phyloP scores from a whole-genome alignment of 306 rosid genomes.

The Rosa multiflora region DNA sequence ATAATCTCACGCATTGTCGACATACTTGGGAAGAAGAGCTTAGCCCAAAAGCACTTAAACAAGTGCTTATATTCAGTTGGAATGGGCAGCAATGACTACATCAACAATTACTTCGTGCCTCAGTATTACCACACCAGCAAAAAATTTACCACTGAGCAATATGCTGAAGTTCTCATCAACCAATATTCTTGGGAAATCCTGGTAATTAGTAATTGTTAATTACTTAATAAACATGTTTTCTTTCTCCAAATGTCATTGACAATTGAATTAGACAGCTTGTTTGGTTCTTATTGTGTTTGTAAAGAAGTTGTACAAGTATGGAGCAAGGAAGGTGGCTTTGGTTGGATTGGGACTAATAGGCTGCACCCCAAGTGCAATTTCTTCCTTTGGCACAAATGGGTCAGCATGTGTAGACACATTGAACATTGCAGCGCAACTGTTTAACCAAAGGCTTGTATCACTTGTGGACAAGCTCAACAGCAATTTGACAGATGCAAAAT shows the following conservation, averaged over 20 bases:
- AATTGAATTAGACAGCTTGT: not conserved
- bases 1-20: slow-evolving; percentile 24
- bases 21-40: slow-evolving; percentile 13
- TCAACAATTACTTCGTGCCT: slow-evolving; percentile 29
- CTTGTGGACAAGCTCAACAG: slow-evolving; percentile 38
- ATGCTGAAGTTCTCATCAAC: slow-evolving; percentile 13
- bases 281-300: not conserved
- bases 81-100: slow-evolving; percentile 32
- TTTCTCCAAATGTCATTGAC: not conserved
- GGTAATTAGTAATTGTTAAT: not conserved
- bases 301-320: slow-evolving; percentile 8
- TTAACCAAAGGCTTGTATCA: slow-evolving; percentile 39
- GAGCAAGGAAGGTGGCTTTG: slow-evolving; percentile 20
- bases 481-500: slow-evolving; percentile 32
- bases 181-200: slow-evolving; percentile 7
- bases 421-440: slow-evolving; percentile 32
- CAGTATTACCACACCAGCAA: slow-evolving; percentile 14
- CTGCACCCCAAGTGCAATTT: slow-evolving; percentile 36
- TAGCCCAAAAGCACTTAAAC: slow-evolving; percentile 23
- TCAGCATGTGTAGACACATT: slow-evolving; percentile 40
- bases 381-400: slow-evolving; percentile 33
- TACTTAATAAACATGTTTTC: not conserved
- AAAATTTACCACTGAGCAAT: not conserved
- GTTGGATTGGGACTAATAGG: slow-evolving; percentile 26
- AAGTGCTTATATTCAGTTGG: slow-evolving; percentile 48